Conservation (phyloP, 306 rosid genomes). For the Coriaria nepalensis region DNA sequence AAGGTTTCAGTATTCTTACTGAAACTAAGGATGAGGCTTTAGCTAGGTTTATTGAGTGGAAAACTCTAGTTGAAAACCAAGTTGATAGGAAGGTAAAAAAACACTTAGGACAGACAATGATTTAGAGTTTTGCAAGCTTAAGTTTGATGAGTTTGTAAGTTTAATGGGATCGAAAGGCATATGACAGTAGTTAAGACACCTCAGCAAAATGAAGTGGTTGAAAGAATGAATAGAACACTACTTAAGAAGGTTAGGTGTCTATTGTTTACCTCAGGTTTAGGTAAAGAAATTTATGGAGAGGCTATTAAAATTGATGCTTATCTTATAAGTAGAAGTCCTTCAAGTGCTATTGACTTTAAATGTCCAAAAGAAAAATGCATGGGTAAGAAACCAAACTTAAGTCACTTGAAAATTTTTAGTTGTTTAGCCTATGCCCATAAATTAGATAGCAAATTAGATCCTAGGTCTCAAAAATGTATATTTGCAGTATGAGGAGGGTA, state of each 20-base stretch:
- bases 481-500: no score
- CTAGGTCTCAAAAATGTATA: no score
- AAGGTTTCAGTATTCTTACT: no score
- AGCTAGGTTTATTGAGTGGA: neutral
- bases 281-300: neutral
- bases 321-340: neutral
- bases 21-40: neutral
- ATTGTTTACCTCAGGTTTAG: neutral
- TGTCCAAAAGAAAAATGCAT: neutral
- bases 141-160: neutral
- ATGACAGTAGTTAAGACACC: neutral
- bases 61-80: neutral
- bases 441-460: no score
- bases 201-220: neutral
- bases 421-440: neutral
- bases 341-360: neutral
- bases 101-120: neutral
- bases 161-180: neutral
- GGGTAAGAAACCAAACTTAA: neutral
- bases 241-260: neutral
- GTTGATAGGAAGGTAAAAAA: neutral
- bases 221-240: neutral
- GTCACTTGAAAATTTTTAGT: neutral
- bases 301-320: neutral
- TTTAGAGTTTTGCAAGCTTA: no score